A percentile compares a stretch with the other conserved stretches of the same genome.
phyloP scores from a whole-genome alignment of 495 filamentous ascomycete genomes.

The Tuber umbilicatum region DNA sequence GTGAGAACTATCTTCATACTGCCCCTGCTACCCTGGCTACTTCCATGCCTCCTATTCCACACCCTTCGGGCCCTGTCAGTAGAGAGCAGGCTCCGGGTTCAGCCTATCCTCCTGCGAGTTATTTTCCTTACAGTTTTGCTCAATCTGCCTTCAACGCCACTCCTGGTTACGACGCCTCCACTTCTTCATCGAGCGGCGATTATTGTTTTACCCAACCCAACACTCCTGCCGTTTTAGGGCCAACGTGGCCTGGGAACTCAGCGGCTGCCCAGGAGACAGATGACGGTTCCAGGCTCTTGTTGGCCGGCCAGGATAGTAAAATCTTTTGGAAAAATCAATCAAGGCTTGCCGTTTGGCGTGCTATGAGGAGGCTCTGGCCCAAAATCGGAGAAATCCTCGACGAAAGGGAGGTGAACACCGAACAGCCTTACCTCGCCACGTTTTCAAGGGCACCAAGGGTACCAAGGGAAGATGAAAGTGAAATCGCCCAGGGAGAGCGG shows the following conservation, averaged over 20 bases:
- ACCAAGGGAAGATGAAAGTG: background rate
- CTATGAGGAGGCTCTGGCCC: slow-evolving; percentile 34
- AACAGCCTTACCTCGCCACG: background rate
- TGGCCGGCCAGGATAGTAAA: slow-evolving; percentile 22
- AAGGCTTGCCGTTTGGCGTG: slow-evolving; percentile 30
- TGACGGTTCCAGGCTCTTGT: slow-evolving; percentile 14
- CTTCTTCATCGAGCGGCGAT: slow-evolving; percentile 25
- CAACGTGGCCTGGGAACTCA: slow-evolving; percentile 27
- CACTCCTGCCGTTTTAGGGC: slow-evolving; percentile 14
- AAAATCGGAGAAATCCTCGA: slow-evolving; percentile 29
- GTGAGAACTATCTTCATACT: slow-evolving; percentile 18
- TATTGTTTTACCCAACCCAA: slow-evolving; percentile 29
- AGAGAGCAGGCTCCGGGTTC: slow-evolving; percentile 12
- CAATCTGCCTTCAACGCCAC: slow-evolving; percentile 28
- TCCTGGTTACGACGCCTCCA: slow-evolving; percentile 26
- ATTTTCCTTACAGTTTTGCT: slow-evolving; percentile 25
- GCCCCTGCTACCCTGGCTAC: background rate
- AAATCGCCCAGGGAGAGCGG: slow-evolving; percentile 10
- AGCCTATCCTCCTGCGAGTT: slow-evolving; percentile 6
- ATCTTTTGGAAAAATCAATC: slow-evolving; percentile 32
- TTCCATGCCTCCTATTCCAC: background rate
- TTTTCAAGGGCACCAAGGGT: background rate
- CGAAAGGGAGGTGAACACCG: slow-evolving; percentile 20
- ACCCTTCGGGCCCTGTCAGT: background rate
- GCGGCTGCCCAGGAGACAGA: slow-evolving; percentile 7